Evolutionary conservation across 768 basidiomycete genomes (phyloP).

Genomic region (Mycena galericulata): DNA sequence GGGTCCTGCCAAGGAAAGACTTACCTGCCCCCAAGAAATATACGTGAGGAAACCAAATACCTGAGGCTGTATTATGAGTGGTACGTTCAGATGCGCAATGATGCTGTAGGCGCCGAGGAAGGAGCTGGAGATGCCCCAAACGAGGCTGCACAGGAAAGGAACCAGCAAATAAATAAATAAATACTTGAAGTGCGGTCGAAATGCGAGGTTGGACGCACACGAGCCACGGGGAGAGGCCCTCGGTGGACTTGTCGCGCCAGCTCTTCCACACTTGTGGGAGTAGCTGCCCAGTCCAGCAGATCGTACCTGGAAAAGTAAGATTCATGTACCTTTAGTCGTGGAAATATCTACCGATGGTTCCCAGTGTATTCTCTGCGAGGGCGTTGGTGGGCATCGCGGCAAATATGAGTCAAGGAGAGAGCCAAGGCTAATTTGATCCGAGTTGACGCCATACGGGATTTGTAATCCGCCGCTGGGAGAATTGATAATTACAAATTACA

Average conservation of each 20-base stretch:
- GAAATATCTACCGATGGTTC: background rate
- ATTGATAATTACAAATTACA: no score
- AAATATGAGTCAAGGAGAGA: no score
- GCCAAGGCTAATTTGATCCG: no score
- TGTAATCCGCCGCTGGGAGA: no score
- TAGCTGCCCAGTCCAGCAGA: slow-evolving; percentile 75
- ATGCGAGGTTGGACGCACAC: slow-evolving; percentile 57
- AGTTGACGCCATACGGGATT: no score
- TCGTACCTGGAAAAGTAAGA: slow-evolving; percentile 58
- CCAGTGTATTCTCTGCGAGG: background rate
- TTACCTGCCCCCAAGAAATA: slow-evolving; percentile 74
- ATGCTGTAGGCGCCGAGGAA: slow-evolving; percentile 76
- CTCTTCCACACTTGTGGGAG: slow-evolving; percentile 82
- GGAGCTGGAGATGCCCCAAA: slow-evolving; percentile 70
- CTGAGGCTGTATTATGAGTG: slow-evolving; percentile 76
- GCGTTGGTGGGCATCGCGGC: background rate
- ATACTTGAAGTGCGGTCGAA: no score
- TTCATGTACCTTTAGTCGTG: background rate
- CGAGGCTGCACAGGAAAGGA: slow-evolving; percentile 49
- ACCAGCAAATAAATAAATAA: background rate
- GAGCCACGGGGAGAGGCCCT: slow-evolving; percentile 74
- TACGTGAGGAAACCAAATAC: slow-evolving; percentile 70
- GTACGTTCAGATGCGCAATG: slow-evolving; percentile 73
- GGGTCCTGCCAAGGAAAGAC: no score
- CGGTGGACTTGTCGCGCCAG: slow-evolving; percentile 71